Percentiles rank a stretch among this genome's conserved stretches.
Evolutionary conservation across 768 basidiomycete species (phyloP).

Genomic region (Tephrocybe sp.): DNA sequence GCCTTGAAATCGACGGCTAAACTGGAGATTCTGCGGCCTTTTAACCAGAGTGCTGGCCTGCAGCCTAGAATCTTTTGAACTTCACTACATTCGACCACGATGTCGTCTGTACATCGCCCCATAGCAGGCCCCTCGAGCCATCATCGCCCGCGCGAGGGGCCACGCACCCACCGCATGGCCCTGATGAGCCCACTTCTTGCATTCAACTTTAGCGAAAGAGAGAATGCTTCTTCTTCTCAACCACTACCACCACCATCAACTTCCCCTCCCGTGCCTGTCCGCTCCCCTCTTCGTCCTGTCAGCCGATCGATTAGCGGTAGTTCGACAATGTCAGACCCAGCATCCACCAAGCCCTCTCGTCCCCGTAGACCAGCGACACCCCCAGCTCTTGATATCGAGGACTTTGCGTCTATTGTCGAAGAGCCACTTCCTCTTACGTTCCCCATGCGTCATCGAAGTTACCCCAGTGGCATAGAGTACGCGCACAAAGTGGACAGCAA

Average conservation of each 20-base stretch:
- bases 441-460: constrained; percentile 29
- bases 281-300: constrained; percentile 38
- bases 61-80: constrained; percentile 11
- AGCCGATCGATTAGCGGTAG: constrained; percentile 24
- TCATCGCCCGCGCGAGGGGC: constrained; percentile 15
- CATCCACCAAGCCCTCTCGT: constrained; percentile 9
- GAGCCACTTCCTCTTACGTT: constrained; percentile 18
- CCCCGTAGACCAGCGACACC: constrained; percentile 21
- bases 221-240: constrained; percentile 27
- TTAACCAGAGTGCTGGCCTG: constrained; percentile 1
- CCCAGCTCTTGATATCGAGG: constrained; percentile 24
- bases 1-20: constrained; percentile 1
- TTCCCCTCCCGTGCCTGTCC: constrained; percentile 31
- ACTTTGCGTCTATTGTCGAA: constrained; percentile 25
- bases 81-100: constrained; percentile 15
- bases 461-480: constrained; percentile 22
- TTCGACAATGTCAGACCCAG: constrained; percentile 13
- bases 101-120: constrained; percentile 12
- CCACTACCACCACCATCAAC: constrained; percentile 21
- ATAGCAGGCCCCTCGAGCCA: constrained; percentile 5
- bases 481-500: constrained; percentile 21
- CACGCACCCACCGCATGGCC: constrained; percentile 50
- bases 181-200: constrained; percentile 32
- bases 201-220: constrained; percentile 24
- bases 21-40: constrained; percentile 12